A percentile compares a stretch with the other conserved stretches of the same genome.
These are phyloP conservation scores for Hsuehochloa calcarea DNA, from an alignment of 176 grass and related monocot genomes.

Conservation along the genomic window DNA sequence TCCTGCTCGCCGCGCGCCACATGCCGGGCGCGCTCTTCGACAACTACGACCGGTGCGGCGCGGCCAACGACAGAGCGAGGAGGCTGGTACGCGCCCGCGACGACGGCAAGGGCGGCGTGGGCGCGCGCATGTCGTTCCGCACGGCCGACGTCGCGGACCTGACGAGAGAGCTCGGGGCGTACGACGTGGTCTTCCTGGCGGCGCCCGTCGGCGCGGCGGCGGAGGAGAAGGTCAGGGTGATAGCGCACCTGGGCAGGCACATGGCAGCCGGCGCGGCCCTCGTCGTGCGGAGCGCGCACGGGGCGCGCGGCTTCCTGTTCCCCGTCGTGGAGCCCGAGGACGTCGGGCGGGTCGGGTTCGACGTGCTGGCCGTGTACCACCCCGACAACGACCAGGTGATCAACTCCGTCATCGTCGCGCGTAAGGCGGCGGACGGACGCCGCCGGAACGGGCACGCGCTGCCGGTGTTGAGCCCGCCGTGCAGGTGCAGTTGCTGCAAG, in stretches of 20 bases:
- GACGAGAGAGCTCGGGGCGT: constrained; percentile 13
- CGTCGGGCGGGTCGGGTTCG: constrained; percentile 35
- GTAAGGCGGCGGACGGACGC: constrained; percentile 19
- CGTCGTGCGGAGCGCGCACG: constrained; percentile 56
- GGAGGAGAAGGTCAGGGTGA: constrained; percentile 33
- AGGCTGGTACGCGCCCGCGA: constrained; percentile 23
- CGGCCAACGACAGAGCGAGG: constrained; percentile 37
- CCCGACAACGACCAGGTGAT: constrained; percentile 36
- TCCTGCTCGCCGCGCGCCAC: constrained; percentile 32
- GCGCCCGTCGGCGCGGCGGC: constrained; percentile 42
- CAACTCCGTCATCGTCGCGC: constrained; percentile 53
- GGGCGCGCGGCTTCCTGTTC: constrained; percentile 55
- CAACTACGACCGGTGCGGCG: constrained; percentile 20
- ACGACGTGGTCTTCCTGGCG: constrained; percentile 63
- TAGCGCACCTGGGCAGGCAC: constrained; percentile 46
- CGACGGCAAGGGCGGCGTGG: not conserved
- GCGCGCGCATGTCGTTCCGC: not conserved
- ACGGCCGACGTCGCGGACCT: constrained; percentile 32
- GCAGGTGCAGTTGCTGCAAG: constrained; percentile 35
- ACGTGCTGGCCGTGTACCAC: constrained; percentile 52
- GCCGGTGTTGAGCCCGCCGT: not conserved
- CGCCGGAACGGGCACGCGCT: not conserved
- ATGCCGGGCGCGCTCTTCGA: constrained; percentile 2
- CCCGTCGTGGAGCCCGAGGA: constrained; percentile 45
- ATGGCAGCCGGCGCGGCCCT: constrained; percentile 42